Evolutionary conservation across 257 asterid species (phyloP).

Genomic region (Solanum lignicaule): DNA sequence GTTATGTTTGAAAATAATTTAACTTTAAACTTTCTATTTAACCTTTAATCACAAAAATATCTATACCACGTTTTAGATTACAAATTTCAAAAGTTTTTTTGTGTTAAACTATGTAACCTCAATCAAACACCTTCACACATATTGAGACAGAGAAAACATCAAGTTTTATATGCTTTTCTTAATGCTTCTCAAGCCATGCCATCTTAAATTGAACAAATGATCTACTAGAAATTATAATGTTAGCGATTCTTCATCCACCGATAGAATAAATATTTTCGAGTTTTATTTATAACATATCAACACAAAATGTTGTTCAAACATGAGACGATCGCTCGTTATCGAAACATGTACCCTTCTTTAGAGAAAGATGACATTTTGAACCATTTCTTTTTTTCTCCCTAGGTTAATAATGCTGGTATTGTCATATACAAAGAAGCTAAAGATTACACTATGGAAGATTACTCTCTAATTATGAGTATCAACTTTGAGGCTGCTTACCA

Average conservation of each 20-base stretch:
- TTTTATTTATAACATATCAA: neutral
- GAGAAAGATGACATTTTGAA: neutral
- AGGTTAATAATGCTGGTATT: neutral
- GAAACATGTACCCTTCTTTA: neutral
- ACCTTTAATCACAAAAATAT: neutral
- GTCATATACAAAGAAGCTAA: neutral
- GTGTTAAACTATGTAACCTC: neutral
- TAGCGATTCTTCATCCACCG: neutral
- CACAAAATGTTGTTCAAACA: neutral
- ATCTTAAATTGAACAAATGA: neutral
- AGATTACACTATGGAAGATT: neutral
- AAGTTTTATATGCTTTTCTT: neutral
- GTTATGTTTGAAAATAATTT: neutral
- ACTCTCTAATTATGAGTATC: neutral
- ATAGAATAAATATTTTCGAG: neutral
- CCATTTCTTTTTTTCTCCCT: neutral
- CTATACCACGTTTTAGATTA: neutral
- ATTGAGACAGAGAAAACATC: neutral
- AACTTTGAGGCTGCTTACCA: conserved; percentile 1
- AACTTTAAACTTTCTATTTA: neutral
- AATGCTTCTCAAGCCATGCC: neutral
- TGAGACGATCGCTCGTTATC: neutral
- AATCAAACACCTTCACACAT: no score
- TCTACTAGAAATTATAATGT: neutral
- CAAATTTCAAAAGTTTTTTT: neutral